Evolutionary conservation across 148 eudicot species (phyloP), one percentile per base, ranked within the genome.

Genomic region (Simmondsia chinensis): DNA sequence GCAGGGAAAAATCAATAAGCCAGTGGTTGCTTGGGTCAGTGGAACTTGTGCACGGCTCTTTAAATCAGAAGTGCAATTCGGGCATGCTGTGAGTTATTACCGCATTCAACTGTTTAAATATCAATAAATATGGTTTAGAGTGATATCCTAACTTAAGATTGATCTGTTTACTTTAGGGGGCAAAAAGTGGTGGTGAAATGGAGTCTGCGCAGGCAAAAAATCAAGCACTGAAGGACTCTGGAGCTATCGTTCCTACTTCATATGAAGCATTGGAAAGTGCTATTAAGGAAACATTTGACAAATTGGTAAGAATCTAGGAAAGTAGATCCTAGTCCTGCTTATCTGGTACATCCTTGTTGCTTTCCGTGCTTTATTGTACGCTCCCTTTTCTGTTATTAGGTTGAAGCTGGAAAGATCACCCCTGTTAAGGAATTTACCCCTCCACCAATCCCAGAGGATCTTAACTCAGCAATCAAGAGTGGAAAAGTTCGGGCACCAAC

Each of bases 401-500:
- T 35, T 42, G 99, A 69, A 41, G 94, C 48, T 12, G 95, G 94
- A 7, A 72, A 85, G 49, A 77, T 79, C 27, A 11, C 83, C 25
- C 60, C 95, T 47, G 58, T 82, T 14, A 91, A 91, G 71, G 99
- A 91, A 76, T 54, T 82, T 42, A 77, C 70, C 32, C 99, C 99
- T 48, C 99, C 99, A 41, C 95, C 68, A 77, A 91, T 91, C 48
- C 99, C 99, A 0, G 99, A 91, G 67, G 99, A 91, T 70, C 88
- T 91, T 43, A 85, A 54, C 67, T 41, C 62, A 3, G 95, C 95
- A 42, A 85, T 91, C 28, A 91, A 91, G 61, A 86, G 95, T 52
- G 99, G 99, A 34, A 91, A 91, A 91, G 95, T 91, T 42, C 88
- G 96, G 38, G 96, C 95, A 47, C 99, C 95, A 46, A 91, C 99